Evolutionary conservation across 352 stramenopile species (phyloP).

Genomic region (Pythium insidiosum): DNA sequence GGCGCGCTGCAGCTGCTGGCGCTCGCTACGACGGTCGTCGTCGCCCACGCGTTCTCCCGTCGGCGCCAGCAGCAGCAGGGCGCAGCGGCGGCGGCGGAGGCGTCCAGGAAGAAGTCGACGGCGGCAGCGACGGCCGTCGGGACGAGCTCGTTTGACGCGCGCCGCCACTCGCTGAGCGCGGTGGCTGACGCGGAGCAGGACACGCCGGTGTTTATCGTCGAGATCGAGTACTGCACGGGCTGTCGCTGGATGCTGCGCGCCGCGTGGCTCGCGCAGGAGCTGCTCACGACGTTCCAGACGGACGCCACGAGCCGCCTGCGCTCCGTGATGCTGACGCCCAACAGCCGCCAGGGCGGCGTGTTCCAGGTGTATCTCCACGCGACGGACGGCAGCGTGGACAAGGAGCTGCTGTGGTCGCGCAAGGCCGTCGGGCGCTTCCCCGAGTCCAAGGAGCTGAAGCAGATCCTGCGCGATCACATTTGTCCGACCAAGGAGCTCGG

Average conservation of each 20-base stretch:
- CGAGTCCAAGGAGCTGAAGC: conserved; percentile 90
- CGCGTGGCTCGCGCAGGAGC: conserved; percentile 87
- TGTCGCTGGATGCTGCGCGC: conserved; percentile 87
- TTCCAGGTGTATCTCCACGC: conserved; percentile 62
- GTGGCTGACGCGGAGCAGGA: background rate
- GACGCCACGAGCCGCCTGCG: conserved; percentile 40
- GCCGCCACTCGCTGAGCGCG: conserved; percentile 8
- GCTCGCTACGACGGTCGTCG: conserved; percentile 20
- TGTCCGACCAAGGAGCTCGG: conserved; percentile 77
- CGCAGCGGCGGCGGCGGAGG: conserved; percentile 1
- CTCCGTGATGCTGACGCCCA: conserved; percentile 59
- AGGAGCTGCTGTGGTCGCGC: conserved; percentile 82
- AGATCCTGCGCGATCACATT: conserved; percentile 85
- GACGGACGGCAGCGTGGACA: conserved; percentile 24
- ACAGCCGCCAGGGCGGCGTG: conserved; percentile 42
- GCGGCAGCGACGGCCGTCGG: background rate
- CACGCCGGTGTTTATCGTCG: conserved; percentile 40
- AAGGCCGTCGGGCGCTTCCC: conserved; percentile 79
- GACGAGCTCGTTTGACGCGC: background rate
- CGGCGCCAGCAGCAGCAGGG: conserved; percentile 33
- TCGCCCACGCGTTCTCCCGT: conserved; percentile 24
- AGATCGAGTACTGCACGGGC: conserved; percentile 90
- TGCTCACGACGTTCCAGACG: conserved; percentile 89
- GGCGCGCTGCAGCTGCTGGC: conserved; percentile 14
- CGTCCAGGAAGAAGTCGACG: background rate